Base-by-base conservation (phyloP, 192 early-diverging fungal genomes). In the Coemansia sp. region DNA sequence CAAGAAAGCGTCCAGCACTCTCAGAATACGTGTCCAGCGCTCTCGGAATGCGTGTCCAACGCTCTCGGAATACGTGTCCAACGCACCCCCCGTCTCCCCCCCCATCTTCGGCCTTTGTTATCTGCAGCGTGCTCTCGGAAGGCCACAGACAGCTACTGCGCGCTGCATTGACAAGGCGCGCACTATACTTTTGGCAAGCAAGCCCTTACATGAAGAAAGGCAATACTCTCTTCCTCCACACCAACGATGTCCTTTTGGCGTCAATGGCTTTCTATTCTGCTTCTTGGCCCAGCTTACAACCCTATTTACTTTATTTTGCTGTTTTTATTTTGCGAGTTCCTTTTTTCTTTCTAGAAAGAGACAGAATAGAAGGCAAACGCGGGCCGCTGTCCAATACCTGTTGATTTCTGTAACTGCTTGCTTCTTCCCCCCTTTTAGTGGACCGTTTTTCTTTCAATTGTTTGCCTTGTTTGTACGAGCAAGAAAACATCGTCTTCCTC, bases 181-280 rank as follows among this genome's bases (percentile, higher is more conserved):
- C 63, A 65, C 63, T 65, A 65, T 65, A 65, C 63, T 32, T 55
- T 65, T 6, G 23, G 33, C 52, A 55, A n/a, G 8, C 32, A 48
- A 65, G 63, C 63, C 63, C 63, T 65, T 65, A 55, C 63, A 65
- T 65, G 53, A 55, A 34, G 33, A 56, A 14, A 56, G 32, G 32
- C 54, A 56, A 1, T 56, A 35, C 54, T 33, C 52, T 54, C 54
- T 56, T 56, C 29, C 54, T 56, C 54, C 54, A 56, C 54, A 56
- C 15, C 32, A 5, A 8, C 32, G 7, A 8, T n/a, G 46, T 41
- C 34, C 54, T 15, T 56, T 56, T 13, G 23, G 29, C 52, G 29
- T 25, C 23, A 6, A 3, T 43, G 10, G 6, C 43, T 10, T 46
- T 7, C 22, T 14, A 0, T 43, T 22, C 54, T 56, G 54, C 54